Evolutionary conservation across 257 asterid species (phyloP).

Genomic region (Petunia secreta): DNA sequence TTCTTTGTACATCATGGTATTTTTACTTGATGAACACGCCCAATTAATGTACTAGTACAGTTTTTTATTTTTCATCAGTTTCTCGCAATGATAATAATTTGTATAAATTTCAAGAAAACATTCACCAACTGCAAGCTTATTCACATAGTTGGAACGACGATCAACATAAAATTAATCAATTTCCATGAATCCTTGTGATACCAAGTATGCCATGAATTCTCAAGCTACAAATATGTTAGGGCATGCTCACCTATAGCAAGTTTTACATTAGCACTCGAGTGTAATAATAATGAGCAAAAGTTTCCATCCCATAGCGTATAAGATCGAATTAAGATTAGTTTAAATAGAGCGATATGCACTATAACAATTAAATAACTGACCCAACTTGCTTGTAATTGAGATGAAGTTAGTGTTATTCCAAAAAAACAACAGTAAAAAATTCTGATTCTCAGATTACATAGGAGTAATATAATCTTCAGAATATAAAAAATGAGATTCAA

Average conservation of each 20-base stretch:
- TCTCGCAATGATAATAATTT: not conserved
- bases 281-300: not conserved
- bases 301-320: not conserved
- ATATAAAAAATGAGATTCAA: not conserved
- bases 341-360: not conserved
- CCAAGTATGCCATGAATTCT: too few species aligned
- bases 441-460: not conserved
- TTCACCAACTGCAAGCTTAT: too few species aligned
- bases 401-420: not conserved
- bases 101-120: not conserved
- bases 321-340: not conserved
- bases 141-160: too few species aligned
- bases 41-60: not conserved
- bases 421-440: not conserved
- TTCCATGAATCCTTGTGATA: too few species aligned
- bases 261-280: not conserved
- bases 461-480: too few species aligned
- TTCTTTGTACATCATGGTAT: conserved; percentile 12
- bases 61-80: not conserved
- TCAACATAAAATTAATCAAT: not conserved
- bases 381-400: not conserved
- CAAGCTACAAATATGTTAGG: too few species aligned
- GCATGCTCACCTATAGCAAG: too few species aligned
- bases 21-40: not conserved
- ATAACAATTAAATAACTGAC: not conserved